Evolutionary conservation across 805 yeast genomes (phyloP), one percentile per base, ranked within the genome.

Genomic region (Barnettozyma pratensis): DNA sequence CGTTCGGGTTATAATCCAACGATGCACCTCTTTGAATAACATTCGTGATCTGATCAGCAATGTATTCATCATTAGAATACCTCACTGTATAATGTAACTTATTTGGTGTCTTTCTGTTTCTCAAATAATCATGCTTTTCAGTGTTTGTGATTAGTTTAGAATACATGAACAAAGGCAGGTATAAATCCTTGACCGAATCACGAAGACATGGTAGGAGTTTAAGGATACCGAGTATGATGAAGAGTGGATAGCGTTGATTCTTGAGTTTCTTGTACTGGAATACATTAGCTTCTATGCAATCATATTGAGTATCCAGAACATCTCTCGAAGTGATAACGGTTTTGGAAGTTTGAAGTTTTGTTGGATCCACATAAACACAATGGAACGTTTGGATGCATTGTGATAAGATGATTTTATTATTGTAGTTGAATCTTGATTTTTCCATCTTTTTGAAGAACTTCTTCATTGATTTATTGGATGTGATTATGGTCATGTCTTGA

Each of bases 391-490:
- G 27, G 34, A 38, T 31, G 19, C 11, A 28, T 7, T 39, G 37
- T 3, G 35, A 9, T 30, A 42, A 26, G 9, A 42, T 29, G 7
- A 47, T 4, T 4, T 29, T 6, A 4, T 27, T 6, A 3, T 26
- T 6, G 29, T 25, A 42, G 31, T 42, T 46, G 30, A 41, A 41
- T n/a, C 30, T 44, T 2, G 34, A 25, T 5, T 29, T 37, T 12
- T 27, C 35, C 10, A 48, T 25, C 3, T 12, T 39, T 37, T 41
- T 44, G 40, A 48, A 45, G n/a, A 48, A 45, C 32, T 34, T 41
- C n/a, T 39, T 42, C 10, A 47, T 2, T 6, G 50, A 39, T 9
- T 25, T 8, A 19, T 19, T 31, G 2, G 42, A 35, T 7, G 45
- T 40, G 9, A 48, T 41, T 11, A 48, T 26, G 3, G 45, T 36